Evolutionary conservation across 306 rosid genomes (phyloP), one percentile per base, ranked within the genome.

Genomic region (Glycyrrhiza uralensis): DNA sequence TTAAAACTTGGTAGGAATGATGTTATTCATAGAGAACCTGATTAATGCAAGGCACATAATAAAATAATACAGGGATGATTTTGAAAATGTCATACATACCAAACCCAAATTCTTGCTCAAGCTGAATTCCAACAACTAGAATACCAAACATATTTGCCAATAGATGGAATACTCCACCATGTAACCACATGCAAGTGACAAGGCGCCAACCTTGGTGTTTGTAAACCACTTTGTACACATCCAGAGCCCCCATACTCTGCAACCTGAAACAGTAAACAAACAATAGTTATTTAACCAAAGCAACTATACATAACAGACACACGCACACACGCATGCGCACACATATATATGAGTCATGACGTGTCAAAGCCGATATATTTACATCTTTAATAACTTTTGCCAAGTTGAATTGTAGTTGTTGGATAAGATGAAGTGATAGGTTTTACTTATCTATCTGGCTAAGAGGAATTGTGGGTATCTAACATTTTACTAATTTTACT

Each of bases 91-190:
- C 23, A 78, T 33, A 76, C 93, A 57, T 89, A 94, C 98, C 83
- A 35, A 94, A 94, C 28, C 98, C 98, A 59, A 94, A 94, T 77
- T 94, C 98, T 84, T 88, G 97, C 84, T 94, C 98, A 23, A 94
- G 97, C 66, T 96, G 91, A 66, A 89, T 89, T 65, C 98, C 98
- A 68, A 91, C 85, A 30, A 91, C 82, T 17, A 94, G 80, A 79
- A 94, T 87, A 47, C 98, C 85, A 77, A 91, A 63, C 98, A 94
- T 94, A 74, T 94, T 94, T 61, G 96, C 91, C 72, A 91, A 50
- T 5, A 94, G 18, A 76, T 94, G 98, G 71, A 94, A 87, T 76
- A 94, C 84, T 29, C 98, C 98, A 52, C 65, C 98, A 80, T 94
- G 98, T 74, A 94, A 81, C 98, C 98, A 94, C 82, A 83, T 91